These are phyloP conservation scores for Vitis hybrid DNA, from an alignment of 177 flowering plant species.

Conservation along the genomic window DNA sequence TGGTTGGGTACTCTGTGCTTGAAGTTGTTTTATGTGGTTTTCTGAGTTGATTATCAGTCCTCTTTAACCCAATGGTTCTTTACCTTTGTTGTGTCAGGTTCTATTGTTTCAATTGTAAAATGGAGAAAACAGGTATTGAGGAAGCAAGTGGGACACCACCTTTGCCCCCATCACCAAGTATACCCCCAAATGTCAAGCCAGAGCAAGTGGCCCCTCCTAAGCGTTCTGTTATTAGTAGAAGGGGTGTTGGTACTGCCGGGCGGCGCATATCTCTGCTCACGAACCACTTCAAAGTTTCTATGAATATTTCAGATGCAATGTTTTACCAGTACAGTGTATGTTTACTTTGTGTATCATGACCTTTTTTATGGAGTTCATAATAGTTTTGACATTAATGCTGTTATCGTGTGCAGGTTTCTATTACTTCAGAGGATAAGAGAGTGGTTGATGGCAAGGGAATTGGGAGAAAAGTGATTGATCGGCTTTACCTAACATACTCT, in stretches of 20 bases:
- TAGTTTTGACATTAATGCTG: constrained; percentile 1
- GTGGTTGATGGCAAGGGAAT: constrained; percentile 53
- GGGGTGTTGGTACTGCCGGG: constrained; percentile 60
- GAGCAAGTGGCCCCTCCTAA: constrained; percentile 29
- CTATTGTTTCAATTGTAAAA: constrained; percentile 8
- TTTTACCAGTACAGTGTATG: constrained; percentile 76
- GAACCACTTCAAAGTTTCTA: constrained; percentile 68
- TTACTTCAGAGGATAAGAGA: constrained; percentile 40
- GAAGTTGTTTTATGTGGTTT: no score
- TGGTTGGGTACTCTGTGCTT: no score
- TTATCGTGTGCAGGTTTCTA: constrained; percentile 49
- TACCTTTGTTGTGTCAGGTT: neutral
- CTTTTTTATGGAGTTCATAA: neutral
- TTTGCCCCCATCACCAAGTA: constrained; percentile 22
- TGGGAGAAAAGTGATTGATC: constrained; percentile 58
- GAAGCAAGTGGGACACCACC: constrained; percentile 17
- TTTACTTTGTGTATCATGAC: neutral
- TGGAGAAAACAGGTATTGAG: constrained; percentile 26
- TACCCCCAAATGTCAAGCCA: constrained; percentile 26
- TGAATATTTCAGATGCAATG: constrained; percentile 39
- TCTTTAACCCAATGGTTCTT: no score
- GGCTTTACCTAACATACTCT: constrained; percentile 51
- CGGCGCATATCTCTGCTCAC: constrained; percentile 42
- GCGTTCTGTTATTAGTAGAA: constrained; percentile 38
- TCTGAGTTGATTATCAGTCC: no score